Conservation (phyloP, 257 asterid species). For the Henckelia pumila region DNA sequence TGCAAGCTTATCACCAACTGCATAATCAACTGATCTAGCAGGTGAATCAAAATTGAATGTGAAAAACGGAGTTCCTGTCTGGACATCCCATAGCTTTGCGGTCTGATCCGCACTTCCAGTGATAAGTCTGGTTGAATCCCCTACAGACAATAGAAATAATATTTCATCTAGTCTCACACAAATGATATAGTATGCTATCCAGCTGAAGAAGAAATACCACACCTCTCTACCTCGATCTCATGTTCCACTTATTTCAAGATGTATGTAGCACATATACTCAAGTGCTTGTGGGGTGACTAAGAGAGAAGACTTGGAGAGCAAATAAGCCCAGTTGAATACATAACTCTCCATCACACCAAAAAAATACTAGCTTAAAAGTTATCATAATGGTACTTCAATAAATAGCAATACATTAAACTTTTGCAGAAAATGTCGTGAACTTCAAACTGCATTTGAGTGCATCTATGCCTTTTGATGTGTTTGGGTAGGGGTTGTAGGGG, state of each 20-base stretch:
- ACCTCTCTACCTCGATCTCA: background rate
- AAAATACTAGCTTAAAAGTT: too few species aligned
- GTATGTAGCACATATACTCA: background rate
- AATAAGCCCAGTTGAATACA: too few species aligned
- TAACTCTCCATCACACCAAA: too few species aligned
- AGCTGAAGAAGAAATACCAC: too few species aligned
- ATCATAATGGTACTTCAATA: too few species aligned
- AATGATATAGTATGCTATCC: too few species aligned
- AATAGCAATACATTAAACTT: background rate
- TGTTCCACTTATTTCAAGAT: background rate
- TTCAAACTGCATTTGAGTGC: background rate
- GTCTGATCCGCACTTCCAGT: slow-evolving; percentile 96
- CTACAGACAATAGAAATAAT: slow-evolving; percentile 32
- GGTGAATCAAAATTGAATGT: slow-evolving; percentile 82
- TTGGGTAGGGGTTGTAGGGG: too few species aligned
- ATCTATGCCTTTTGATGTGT: background rate
- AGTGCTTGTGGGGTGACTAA: background rate
- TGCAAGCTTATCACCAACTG: slow-evolving; percentile 77
- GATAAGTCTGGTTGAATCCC: slow-evolving; percentile 73
- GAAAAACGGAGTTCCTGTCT: slow-evolving; percentile 54
- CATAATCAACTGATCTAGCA: slow-evolving; percentile 70
- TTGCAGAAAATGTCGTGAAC: background rate
- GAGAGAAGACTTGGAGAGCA: too few species aligned
- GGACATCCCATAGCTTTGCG: slow-evolving; percentile 84
- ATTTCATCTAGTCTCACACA: background rate